phyloP scores from a whole-genome alignment of 2,329 filamentous ascomycete genomes.

The Exophiala oligosperma region DNA sequence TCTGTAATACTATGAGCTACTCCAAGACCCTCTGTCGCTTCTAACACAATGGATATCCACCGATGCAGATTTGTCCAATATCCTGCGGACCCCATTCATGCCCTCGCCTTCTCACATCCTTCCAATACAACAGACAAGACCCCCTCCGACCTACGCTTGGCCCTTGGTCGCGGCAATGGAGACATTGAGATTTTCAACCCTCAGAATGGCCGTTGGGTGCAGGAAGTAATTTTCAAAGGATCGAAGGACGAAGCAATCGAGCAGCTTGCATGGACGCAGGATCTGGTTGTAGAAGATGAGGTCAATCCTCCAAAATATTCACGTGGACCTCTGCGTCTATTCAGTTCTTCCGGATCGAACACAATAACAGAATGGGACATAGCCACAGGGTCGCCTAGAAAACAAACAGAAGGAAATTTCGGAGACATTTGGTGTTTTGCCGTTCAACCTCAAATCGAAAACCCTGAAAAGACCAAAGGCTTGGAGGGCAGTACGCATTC shows the following conservation, averaged over 20 bases:
- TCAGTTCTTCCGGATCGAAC: conserved; percentile 93
- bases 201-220: conserved; percentile 74
- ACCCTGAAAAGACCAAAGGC: conserved; percentile 34
- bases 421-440: conserved; percentile 97
- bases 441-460: conserved; percentile 68
- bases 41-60: conserved; percentile 79
- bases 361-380: conserved; percentile 96
- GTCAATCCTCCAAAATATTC: conserved; percentile 58
- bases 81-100: conserved; percentile 88
- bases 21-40: not conserved
- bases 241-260: conserved; percentile 86
- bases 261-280: conserved; percentile 86
- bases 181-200: conserved; percentile 99
- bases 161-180: conserved; percentile 88
- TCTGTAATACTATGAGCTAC: not conserved
- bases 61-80: conserved; percentile 94
- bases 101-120: conserved; percentile 87
- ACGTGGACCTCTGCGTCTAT: conserved; percentile 76
- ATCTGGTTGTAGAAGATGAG: conserved; percentile 68
- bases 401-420: conserved; percentile 86
- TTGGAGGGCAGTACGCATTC: conserved; percentile 42
- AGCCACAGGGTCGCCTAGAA: conserved; percentile 71
- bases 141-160: conserved; percentile 67
- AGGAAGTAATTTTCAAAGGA: conserved; percentile 82
- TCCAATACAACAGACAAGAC: conserved; percentile 52